Evolutionary conservation across 495 filamentous ascomycete species (phyloP).

Genomic region (Hypoxylon lenormandii): DNA sequence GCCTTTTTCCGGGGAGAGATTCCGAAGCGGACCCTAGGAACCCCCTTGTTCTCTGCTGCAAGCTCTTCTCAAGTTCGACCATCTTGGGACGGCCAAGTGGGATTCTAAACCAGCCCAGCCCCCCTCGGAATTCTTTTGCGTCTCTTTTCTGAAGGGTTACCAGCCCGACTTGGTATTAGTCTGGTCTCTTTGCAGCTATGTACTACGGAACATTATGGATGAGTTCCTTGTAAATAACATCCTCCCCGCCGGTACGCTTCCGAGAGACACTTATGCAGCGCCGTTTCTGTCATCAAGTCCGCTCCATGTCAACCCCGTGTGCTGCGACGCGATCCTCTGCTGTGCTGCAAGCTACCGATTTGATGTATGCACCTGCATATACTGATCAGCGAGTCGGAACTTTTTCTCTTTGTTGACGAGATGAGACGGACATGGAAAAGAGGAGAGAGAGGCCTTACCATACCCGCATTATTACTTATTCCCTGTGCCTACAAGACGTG

Average conservation of each 20-base stretch:
- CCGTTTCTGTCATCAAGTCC: slow-evolving; percentile 34
- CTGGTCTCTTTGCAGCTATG: slow-evolving; percentile 15
- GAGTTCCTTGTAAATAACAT: slow-evolving; percentile 35
- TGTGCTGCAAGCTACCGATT: slow-evolving; percentile 35
- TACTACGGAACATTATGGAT: slow-evolving; percentile 13
- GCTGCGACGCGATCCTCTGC: slow-evolving; percentile 28
- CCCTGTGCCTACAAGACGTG: slow-evolving; percentile 16
- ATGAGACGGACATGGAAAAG: slow-evolving; percentile 23
- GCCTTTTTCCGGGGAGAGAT: slow-evolving; percentile 41
- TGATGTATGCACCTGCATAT: slow-evolving; percentile 17
- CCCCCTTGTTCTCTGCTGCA: slow-evolving; percentile 18
- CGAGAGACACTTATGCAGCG: slow-evolving; percentile 26
- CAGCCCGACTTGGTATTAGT: slow-evolving; percentile 40
- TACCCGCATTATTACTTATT: slow-evolving; percentile 21
- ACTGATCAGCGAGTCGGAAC: slow-evolving; percentile 30
- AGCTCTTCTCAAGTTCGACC: slow-evolving; percentile 33
- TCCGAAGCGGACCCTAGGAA: slow-evolving; percentile 39
- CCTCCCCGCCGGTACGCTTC: slow-evolving; percentile 30
- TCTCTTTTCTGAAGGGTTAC: slow-evolving; percentile 21
- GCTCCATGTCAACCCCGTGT: slow-evolving; percentile 25
- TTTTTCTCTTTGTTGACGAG: slow-evolving; percentile 13
- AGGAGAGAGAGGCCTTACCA: neutral
- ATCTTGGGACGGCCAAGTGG: slow-evolving; percentile 26
- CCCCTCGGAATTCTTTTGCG: slow-evolving; percentile 17
- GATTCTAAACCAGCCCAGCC: slow-evolving; percentile 39